These are phyloP conservation scores for Cryphonectria naterciae DNA, from an alignment of 2,329 filamentous ascomycete genomes.

Conservation along the genomic window DNA sequence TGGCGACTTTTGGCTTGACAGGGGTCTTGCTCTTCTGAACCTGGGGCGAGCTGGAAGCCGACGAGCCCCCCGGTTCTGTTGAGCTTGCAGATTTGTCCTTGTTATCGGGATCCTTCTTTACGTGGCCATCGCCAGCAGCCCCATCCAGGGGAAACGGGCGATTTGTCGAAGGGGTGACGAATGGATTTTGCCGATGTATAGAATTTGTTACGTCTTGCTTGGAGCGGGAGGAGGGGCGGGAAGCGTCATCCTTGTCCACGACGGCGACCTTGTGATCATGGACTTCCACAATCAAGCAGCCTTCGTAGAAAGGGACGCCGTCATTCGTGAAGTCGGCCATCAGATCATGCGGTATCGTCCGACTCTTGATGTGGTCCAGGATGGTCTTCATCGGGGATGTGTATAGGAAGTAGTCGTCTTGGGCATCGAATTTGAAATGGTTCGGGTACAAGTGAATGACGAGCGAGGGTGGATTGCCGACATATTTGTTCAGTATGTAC, in stretches of 20 bases:
- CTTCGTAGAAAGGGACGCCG: constrained; percentile 86
- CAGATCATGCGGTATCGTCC: constrained; percentile 88
- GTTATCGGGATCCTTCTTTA: constrained; percentile 37
- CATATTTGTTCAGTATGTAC: constrained; percentile 39
- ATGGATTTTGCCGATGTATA: constrained; percentile 89
- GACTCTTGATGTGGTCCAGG: constrained; percentile 74
- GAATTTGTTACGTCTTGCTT: constrained; percentile 74
- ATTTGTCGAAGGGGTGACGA: constrained; percentile 86
- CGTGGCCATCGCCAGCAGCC: constrained; percentile 33
- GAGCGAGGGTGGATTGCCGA: constrained; percentile 76
- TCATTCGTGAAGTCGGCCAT: constrained; percentile 74
- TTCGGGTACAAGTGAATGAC: constrained; percentile 83
- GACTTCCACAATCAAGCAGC: constrained; percentile 92
- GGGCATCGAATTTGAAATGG: constrained; percentile 90
- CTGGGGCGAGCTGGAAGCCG: constrained; percentile 55
- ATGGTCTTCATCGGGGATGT: constrained; percentile 86
- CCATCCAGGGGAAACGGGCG: constrained; percentile 71
- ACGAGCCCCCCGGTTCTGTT: constrained; percentile 63
- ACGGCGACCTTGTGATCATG: constrained; percentile 78
- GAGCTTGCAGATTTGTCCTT: constrained; percentile 47
- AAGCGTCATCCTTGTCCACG: constrained; percentile 62
- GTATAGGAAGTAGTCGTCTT: constrained; percentile 90
- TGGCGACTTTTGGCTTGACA: constrained; percentile 69
- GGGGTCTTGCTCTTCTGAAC: constrained; percentile 48
- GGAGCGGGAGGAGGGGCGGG: constrained; percentile 54